Evolutionary conservation across 2,329 filamentous ascomycete genomes (phyloP).

Genomic region (Exophiala calicioides): DNA sequence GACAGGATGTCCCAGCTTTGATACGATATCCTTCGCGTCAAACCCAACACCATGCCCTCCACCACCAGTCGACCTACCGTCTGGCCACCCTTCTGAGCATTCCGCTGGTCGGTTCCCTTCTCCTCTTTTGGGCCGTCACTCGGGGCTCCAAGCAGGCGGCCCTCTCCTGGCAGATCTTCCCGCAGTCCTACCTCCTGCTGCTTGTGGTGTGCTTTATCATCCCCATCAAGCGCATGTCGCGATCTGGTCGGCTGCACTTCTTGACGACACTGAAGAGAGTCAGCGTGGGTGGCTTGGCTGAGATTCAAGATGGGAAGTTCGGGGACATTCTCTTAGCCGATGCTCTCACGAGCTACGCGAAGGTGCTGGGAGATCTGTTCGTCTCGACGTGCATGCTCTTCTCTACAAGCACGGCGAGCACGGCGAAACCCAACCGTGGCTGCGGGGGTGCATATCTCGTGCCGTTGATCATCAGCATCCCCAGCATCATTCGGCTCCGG

Average conservation of each 20-base stretch:
- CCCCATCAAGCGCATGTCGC: slow-evolving; percentile 69
- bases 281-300: slow-evolving; percentile 80
- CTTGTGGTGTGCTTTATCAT: slow-evolving; percentile 71
- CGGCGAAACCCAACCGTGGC: slow-evolving; percentile 74
- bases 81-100: slow-evolving; percentile 75
- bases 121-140: slow-evolving; percentile 82
- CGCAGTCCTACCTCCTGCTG: slow-evolving; percentile 76
- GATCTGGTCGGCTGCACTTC: slow-evolving; percentile 72
- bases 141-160: slow-evolving; percentile 69
- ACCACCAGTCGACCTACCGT: slow-evolving; percentile 82
- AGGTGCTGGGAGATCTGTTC: slow-evolving; percentile 86
- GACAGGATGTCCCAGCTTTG: slow-evolving; percentile 74
- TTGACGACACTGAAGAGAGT: slow-evolving; percentile 75
- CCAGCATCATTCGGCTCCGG: slow-evolving; percentile 80
- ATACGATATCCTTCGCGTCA: slow-evolving; percentile 81
- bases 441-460: slow-evolving; percentile 80
- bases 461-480: slow-evolving; percentile 79
- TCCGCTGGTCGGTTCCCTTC: slow-evolving; percentile 69
- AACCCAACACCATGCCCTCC: slow-evolving; percentile 68
- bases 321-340: slow-evolving; percentile 92
- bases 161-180: slow-evolving; percentile 78
- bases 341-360: slow-evolving; percentile 91
- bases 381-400: slow-evolving; percentile 92
- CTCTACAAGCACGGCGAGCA: slow-evolving; percentile 68
- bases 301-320: slow-evolving; percentile 86